Percentiles rank a stretch among this genome's conserved stretches.
phyloP scores from a whole-genome alignment of 768 basidiomycete genomes.

The Scleroderma bovista region DNA sequence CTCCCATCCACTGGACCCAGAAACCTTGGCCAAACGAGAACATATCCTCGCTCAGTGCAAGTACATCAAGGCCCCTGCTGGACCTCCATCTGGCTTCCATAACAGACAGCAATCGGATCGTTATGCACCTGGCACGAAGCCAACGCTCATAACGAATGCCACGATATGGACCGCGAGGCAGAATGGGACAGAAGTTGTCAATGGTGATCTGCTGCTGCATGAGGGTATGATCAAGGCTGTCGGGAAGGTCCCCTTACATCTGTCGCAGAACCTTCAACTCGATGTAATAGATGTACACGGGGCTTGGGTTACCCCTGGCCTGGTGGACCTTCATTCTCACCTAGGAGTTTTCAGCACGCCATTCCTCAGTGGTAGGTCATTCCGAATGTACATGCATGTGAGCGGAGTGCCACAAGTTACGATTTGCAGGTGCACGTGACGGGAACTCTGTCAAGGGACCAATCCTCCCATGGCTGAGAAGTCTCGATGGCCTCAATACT shows the following conservation, averaged over 20 bases:
- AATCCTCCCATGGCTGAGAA: conserved; percentile 58
- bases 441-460: conserved; percentile 52
- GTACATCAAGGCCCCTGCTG: conserved; percentile 35
- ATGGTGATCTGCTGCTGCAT: conserved; percentile 65
- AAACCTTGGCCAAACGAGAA: conserved; percentile 7
- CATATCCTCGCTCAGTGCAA: conserved; percentile 40
- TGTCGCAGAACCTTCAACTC: conserved; percentile 15
- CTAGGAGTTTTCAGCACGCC: conserved; percentile 38
- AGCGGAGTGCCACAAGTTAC: conserved; percentile 7
- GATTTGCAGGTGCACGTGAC: conserved; percentile 41
- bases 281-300: conserved; percentile 58
- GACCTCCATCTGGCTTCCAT: conserved; percentile 43
- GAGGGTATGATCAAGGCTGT: conserved; percentile 61
- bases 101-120: conserved; percentile 56
- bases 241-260: conserved; percentile 36
- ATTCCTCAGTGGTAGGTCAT: conserved; percentile 21
- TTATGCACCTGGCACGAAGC: conserved; percentile 55
- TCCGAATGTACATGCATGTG: neutral
- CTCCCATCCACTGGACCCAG: conserved; percentile 1
- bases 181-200: conserved; percentile 61
- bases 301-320: conserved; percentile 78
- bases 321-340: conserved; percentile 47
- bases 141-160: conserved; percentile 66
- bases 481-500: conserved; percentile 42
- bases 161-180: conserved; percentile 78